Base-by-base conservation (phyloP, 306 rosid species). In the Vigna hirtella region DNA sequence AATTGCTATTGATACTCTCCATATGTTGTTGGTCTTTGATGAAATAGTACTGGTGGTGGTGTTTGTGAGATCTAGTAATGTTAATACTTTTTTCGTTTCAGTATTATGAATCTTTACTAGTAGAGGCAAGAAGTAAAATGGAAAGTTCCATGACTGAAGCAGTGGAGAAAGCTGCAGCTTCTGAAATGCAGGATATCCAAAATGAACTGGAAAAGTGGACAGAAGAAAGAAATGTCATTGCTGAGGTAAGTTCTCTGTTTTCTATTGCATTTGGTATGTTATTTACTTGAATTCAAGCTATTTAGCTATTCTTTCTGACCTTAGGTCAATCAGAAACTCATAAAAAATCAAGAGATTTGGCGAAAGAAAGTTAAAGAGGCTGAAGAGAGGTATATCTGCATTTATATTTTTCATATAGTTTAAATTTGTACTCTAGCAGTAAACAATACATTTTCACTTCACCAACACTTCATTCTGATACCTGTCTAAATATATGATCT, bases 331-430 rank as follows among this genome's bases (percentile, higher is more conserved):
- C 86, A 82, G 55, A 86, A 81, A 56, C 90, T 93, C 83, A 91
- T 95, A 61, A 85, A 91, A 91, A 88, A 84, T 82, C 97, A 93
- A 91, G 90, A 91, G 78, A 62, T 56, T 48, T 86, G 82, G 89
- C 73, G 91, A 42, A 81, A 76, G 18, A 91, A 87, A 79, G 82
- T 79, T 80, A 90, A 93, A 80, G 94, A 87, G 86, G 87, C 78
- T 82, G 94, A 86, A 79, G 91, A 95, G 77, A 88, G 99, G 97
- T 95, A 87, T 70, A 9, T 56, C 7, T 59, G 56, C 63, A n/a
- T 71, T 67, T 28, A 6, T 32, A 12, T 76, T 32, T 42, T 28
- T 17, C 38, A 16, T 2, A 3, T 50, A 24, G 34, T 42, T 34
- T 66, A 40, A 77, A 24, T 77, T 26, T 38, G 48, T 24, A 15